phyloP scores from a whole-genome alignment of 2,329 filamentous ascomycete species.

The Beauveria sp. region DNA sequence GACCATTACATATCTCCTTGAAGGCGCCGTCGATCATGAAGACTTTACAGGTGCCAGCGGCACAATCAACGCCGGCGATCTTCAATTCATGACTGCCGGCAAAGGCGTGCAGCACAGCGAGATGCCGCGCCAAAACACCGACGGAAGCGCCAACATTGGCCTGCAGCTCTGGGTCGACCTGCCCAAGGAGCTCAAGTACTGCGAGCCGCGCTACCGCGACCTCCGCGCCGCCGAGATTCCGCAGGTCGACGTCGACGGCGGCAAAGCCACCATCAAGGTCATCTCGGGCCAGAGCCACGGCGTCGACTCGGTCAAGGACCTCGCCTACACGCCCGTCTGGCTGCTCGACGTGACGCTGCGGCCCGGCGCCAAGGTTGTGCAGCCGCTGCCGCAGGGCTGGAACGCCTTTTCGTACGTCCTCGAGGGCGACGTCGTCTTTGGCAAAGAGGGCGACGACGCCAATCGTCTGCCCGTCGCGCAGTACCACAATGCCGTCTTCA shows the following conservation, averaged over 20 bases:
- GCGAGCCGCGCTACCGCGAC: constrained; percentile 89
- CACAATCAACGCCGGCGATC: constrained; percentile 76
- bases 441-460: constrained; percentile 37
- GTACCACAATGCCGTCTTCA: constrained; percentile 87
- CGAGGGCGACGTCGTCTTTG: constrained; percentile 62
- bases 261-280: constrained; percentile 74
- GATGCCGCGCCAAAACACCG: constrained; percentile 75
- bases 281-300: constrained; percentile 82
- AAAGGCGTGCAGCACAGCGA: constrained; percentile 89
- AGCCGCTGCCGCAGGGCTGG: constrained; percentile 72
- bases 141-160: constrained; percentile 72
- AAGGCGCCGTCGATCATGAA: constrained; percentile 81
- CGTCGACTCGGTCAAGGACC: constrained; percentile 77
- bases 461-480: constrained; percentile 45
- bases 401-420: constrained; percentile 86
- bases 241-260: constrained; percentile 59
- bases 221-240: constrained; percentile 75
- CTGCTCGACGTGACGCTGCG: constrained; percentile 74
- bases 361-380: constrained; percentile 70
- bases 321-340: constrained; percentile 98
- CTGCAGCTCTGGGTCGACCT: constrained; percentile 96
- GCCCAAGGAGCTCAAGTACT: constrained; percentile 71
- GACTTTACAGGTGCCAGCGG: constrained; percentile 83
- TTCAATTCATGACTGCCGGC: constrained; percentile 97
- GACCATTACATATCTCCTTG: constrained; percentile 80